These are phyloP conservation scores for Chamaecyparis obtusa DNA, from an alignment of 75 land plant genomes.

Conservation along the genomic window DNA sequence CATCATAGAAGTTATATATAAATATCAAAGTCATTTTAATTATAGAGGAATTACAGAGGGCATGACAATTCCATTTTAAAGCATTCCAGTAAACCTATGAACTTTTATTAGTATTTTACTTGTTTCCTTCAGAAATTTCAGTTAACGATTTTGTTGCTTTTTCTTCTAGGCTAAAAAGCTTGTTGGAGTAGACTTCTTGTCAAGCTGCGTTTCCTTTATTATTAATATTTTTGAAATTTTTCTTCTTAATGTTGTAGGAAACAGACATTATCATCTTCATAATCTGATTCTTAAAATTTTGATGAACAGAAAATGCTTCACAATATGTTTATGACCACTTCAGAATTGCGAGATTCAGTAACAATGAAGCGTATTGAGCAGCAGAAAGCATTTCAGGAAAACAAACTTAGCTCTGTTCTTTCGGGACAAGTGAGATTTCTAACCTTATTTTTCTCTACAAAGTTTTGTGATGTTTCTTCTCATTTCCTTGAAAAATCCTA, in stretches of 20 bases:
- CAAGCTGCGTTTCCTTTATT: background rate
- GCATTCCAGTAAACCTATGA: background rate
- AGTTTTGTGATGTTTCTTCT: background rate
- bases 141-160: background rate
- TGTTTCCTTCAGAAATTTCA: background rate
- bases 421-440: conserved; percentile 64
- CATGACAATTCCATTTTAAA: background rate
- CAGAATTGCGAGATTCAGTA: conserved; percentile 50
- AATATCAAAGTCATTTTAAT: too few relatives aligned
- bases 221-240: background rate
- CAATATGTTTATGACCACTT: conserved; percentile 34
- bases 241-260: background rate
- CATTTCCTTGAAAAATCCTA: background rate
- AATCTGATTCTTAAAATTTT: conserved; percentile 7
- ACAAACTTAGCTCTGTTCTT: conserved; percentile 39
- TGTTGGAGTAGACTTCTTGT: background rate
- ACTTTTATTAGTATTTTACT: background rate
- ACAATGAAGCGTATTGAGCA: conserved; percentile 61
- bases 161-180: background rate
- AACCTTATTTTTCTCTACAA: background rate
- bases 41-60: background rate
- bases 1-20: too few relatives aligned
- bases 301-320: conserved; percentile 52
- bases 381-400: conserved; percentile 35
- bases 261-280: background rate